Conservation (phyloP, 176 grass and related monocot genomes). For the Musa acuminata region DNA sequence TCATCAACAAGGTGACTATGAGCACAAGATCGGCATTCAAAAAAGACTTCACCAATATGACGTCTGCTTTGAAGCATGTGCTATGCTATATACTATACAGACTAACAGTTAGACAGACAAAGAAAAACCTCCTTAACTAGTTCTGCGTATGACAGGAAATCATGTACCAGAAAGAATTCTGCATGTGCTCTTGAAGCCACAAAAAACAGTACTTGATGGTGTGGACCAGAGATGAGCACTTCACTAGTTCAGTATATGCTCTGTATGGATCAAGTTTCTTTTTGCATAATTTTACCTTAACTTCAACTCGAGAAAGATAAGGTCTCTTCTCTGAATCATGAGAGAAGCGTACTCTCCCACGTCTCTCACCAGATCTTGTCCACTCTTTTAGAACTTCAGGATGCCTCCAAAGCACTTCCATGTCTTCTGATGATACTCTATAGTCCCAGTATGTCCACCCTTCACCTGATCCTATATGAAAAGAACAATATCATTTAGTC, state of each 20-base stretch:
- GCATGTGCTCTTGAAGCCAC: too few relatives aligned
- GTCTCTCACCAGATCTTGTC: conserved; percentile 84
- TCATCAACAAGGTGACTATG: too few relatives aligned
- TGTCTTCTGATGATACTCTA: conserved; percentile 61
- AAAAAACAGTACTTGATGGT: background rate
- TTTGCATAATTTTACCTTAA: conserved; percentile 56
- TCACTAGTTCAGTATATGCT: too few relatives aligned
- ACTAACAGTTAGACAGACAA: too few relatives aligned
- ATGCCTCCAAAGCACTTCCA: conserved; percentile 77
- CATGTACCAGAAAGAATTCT: too few relatives aligned
- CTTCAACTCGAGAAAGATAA: conserved; percentile 98
- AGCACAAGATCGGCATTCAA: too few relatives aligned
- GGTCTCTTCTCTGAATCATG: conserved; percentile 68
- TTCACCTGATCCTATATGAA: conserved; percentile 37
- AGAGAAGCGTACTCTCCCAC: conserved; percentile 73
- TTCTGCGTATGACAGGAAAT: too few relatives aligned
- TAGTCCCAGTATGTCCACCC: conserved; percentile 73
- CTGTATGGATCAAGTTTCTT: background rate
- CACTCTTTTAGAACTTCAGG: conserved; percentile 76
- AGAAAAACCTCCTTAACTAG: too few relatives aligned
- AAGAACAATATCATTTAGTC: conserved; percentile 9
- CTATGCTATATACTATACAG: too few relatives aligned
- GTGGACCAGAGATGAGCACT: too few relatives aligned
- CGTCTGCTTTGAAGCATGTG: too few relatives aligned
- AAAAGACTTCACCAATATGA: too few relatives aligned